Base-by-base conservation (phyloP, 345 rosid species). In the Aquilaria malaccensis region DNA sequence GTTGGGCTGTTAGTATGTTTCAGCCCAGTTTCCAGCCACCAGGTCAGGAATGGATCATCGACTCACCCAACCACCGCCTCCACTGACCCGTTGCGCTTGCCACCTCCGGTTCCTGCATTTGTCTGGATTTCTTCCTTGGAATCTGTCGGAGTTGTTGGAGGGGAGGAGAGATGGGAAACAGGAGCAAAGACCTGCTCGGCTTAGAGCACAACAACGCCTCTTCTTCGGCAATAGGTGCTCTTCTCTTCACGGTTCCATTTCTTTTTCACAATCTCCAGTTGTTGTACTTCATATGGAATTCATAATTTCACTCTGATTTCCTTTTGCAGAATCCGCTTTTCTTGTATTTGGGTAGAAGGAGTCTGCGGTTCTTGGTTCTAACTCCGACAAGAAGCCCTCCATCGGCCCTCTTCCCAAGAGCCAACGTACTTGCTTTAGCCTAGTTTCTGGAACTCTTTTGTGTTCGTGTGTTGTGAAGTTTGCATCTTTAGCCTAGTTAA, bases 341-440 rank as follows among this genome's bases (percentile, higher is more conserved):
- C 75, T 74, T 55, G 63, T 85, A 0, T 55, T 76, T 55, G 50
- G 64, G 41, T 53, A 59, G 7, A 75, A 75, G 56, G 66, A 57
- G 13, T 45, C 76, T 60, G 59, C 64, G 33, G 3, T 49, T 37
- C 56, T 47, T 76, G 67, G 51, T 41, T 65, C 69, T 31, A 65
- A 53, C 10, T 55, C 67, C 11, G 62, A 55, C 31, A 58, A 59
- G 30, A 82, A 76, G 66, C 93, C 89, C 4, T n/a, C 37, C 12
- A 68, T 78, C 50, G 59, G 52, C 68, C 70, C 76, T 7, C 61
- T 73, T 77, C 78, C 86, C 33, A 73, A 55, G 76, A 91, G 93
- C 75, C 87, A 82, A 74, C 80, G 88, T 83, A 72, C 29, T 12
- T 3, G 30, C 4, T 61, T 64, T 53, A 30, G 13, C 3, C 22